Percentiles rank a stretch among this genome's conserved stretches.
Evolutionary conservation across 2,329 filamentous ascomycete genomes (phyloP).

Genomic region (Fusarium guadeloupense): DNA sequence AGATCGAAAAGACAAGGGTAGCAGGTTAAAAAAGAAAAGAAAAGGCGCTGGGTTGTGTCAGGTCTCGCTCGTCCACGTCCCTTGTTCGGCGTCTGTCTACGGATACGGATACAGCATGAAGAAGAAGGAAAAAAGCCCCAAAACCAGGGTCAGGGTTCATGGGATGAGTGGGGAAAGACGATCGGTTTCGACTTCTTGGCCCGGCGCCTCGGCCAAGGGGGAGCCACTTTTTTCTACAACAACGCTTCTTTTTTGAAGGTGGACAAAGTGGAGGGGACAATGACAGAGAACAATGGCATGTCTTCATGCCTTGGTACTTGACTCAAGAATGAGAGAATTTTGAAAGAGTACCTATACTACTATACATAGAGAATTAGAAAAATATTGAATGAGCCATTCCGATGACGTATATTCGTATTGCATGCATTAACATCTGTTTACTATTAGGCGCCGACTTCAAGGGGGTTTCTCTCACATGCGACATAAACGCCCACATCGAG

Average conservation of each 20-base stretch:
- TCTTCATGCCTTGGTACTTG: neutral
- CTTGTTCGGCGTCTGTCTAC: constrained; percentile 16
- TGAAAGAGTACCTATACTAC: too few species aligned
- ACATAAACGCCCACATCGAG: constrained; percentile 39
- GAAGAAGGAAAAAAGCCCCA: neutral
- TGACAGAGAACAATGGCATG: constrained; percentile 4
- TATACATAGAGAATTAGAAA: neutral
- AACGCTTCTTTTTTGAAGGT: neutral
- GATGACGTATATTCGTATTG: constrained; percentile 1
- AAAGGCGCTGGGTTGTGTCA: constrained; percentile 14
- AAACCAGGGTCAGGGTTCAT: constrained; percentile 2
- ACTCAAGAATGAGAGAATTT: neutral
- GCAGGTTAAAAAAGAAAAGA: neutral
- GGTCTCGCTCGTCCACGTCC: constrained; percentile 12
- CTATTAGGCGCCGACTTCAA: constrained; percentile 27
- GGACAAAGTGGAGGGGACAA: neutral
- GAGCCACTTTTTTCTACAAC: constrained; percentile 23
- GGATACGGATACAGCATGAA: neutral
- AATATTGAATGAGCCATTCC: neutral
- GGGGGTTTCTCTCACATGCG: constrained; percentile 32
- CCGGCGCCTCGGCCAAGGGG: constrained; percentile 14
- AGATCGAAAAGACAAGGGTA: neutral
- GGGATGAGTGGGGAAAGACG: constrained; percentile 20
- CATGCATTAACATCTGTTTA: neutral
- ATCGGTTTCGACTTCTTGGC: constrained; percentile 31